Evolutionary conservation across 1,139 yeast genomes (phyloP), one percentile per base, ranked within the genome.

Genomic region (Yamadazyma taylorii): DNA sequence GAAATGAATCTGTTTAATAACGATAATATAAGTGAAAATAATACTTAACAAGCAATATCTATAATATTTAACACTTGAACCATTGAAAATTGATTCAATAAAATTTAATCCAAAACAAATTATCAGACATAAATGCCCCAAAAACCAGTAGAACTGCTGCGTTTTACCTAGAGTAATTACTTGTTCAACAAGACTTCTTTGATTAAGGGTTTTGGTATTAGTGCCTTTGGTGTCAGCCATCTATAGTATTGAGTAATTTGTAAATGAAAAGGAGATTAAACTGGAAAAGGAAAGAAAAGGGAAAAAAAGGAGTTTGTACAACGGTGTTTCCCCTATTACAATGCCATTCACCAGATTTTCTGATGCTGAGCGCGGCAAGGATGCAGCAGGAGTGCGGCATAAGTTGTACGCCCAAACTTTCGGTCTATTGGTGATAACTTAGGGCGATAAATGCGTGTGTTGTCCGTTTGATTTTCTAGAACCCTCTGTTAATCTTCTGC

Each of bases 141-240:
- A 40, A 44, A 68, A 76, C 81, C 81, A 76, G 48, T 73, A 74
- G 48, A 76, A 73, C 48, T 76, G 79, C 26, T 71, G 71, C 1
- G 75, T 64, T 38, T 52, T 58, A 31, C 58, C 49, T 34, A 69
- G 52, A 3, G 19, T 17, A 3, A 35, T 23, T 2, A 47, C 11
- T 21, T 48, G 51, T 15, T 40, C 35, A 3, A 29, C n/a, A n/a
- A 43, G 13, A 3, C 40, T 11, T 24, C 40, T 22, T 16, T 27
- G 30, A n/a, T 15, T 15, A 26, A 25, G 21, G 12, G n/a, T n/a
- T n/a, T 19, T 25, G n/a, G 3, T n/a, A n/a, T 23, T 24, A 16
- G 9, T 24, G 32, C 21, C 16, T 4, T 11, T 9, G 16, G 21
- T 27, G n/a, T 27, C 30, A 7, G 30, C 21, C 30, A 27, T 27